Evolutionary conservation across 2,329 filamentous ascomycete species (phyloP).

Genomic region (Penicillium sp.): DNA sequence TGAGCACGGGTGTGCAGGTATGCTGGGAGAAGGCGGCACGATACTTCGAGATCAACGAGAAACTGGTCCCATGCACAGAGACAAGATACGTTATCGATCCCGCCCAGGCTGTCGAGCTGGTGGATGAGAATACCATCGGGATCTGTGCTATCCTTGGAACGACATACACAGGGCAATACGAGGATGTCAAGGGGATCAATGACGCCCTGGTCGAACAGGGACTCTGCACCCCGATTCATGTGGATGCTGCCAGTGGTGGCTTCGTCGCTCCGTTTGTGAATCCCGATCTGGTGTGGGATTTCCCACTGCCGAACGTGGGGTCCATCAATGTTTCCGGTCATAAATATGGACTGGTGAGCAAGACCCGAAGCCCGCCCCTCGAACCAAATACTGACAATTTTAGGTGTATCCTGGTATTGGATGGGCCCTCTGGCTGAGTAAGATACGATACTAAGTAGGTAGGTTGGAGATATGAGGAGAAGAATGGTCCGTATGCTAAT

Average conservation of each 20-base stretch:
- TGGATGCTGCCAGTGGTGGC: slow-evolving; percentile 45
- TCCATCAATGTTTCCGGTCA: slow-evolving; percentile 60
- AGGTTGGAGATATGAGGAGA: no score
- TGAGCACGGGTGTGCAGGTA: slow-evolving; percentile 94
- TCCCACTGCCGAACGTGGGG: slow-evolving; percentile 34
- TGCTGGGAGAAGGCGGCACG: slow-evolving; percentile 93
- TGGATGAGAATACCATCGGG: slow-evolving; percentile 76
- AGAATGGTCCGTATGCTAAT: no score
- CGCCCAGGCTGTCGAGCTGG: slow-evolving; percentile 58
- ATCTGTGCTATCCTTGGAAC: slow-evolving; percentile 90
- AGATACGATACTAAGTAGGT: no score
- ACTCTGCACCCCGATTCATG: slow-evolving; percentile 54
- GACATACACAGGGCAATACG: slow-evolving; percentile 94
- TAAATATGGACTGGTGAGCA: slow-evolving; percentile 48
- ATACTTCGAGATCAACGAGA: slow-evolving; percentile 92
- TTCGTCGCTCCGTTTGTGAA: slow-evolving; percentile 46
- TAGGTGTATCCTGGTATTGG: slow-evolving; percentile 82
- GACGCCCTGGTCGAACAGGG: slow-evolving; percentile 66
- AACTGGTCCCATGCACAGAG: slow-evolving; percentile 65
- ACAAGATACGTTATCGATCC: slow-evolving; percentile 65
- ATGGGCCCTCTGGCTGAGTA: slow-evolving; percentile 94
- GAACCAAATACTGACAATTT: neutral
- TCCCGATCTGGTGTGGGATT: slow-evolving; percentile 32
- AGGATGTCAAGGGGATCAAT: slow-evolving; percentile 89
- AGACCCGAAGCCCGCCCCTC: neutral